These are phyloP conservation scores for Citrus hindsii DNA, from an alignment of 345 rosid genomes.

Conservation along the genomic window DNA sequence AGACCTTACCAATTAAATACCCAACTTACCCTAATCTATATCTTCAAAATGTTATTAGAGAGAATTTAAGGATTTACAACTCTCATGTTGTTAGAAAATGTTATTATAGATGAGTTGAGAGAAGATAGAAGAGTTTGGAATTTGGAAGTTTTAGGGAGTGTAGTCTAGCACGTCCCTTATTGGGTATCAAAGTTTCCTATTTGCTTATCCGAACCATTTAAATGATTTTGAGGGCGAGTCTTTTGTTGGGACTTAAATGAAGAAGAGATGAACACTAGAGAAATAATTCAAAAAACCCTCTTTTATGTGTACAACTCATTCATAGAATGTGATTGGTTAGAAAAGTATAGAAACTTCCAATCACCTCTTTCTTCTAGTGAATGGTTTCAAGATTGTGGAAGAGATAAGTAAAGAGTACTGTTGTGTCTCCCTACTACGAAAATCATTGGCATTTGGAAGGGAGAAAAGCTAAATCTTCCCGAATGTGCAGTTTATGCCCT, in stretches of 20 bases:
- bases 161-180: background rate
- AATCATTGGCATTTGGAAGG: background rate
- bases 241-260: background rate
- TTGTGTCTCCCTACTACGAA: background rate
- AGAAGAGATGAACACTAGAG: background rate
- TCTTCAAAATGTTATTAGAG: background rate
- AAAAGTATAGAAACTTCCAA: background rate
- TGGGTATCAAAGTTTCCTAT: background rate
- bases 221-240: background rate
- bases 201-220: background rate
- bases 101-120: background rate
- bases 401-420: background rate
- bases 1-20: background rate
- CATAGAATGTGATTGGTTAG: background rate
- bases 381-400: background rate
- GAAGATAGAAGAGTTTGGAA: background rate
- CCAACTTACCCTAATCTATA: background rate
- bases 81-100: background rate
- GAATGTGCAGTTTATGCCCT: background rate
- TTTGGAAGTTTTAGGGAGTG: background rate
- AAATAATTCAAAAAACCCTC: background rate
- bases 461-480: background rate
- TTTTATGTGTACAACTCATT: background rate
- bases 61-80: background rate
- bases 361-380: background rate